Conservation (phyloP, 805 yeast genomes). For the Yarrowia sp. region DNA sequence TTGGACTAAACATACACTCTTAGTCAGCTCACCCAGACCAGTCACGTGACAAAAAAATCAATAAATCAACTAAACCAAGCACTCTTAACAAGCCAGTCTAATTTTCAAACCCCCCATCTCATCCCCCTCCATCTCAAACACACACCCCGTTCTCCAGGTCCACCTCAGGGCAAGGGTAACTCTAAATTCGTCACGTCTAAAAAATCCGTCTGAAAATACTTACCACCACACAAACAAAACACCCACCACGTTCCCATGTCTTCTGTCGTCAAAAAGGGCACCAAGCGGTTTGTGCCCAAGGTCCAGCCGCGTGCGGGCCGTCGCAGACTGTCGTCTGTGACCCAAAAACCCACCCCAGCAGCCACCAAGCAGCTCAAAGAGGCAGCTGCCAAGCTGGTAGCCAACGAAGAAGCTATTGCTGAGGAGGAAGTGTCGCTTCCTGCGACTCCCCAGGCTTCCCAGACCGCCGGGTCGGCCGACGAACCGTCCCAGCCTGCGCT, state of each 20-base stretch:
- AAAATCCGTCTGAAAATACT: not conserved
- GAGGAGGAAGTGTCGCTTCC: conserved; percentile 31
- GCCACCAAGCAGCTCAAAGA: conserved; percentile 24
- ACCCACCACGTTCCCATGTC: conserved; percentile 28
- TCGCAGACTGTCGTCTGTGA: conserved; percentile 19
- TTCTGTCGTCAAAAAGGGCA: conserved; percentile 35
- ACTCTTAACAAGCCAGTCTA: too few species aligned
- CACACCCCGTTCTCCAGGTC: not conserved
- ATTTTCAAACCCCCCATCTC: too few species aligned
- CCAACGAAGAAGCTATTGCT: conserved; percentile 26
- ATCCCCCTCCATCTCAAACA: too few species aligned
- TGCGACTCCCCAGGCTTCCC: conserved; percentile 24
- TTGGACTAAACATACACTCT: too few species aligned
- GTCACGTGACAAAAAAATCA: too few species aligned
- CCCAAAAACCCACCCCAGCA: conserved; percentile 19
- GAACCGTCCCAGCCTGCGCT: conserved; percentile 8
- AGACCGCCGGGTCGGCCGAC: not conserved
- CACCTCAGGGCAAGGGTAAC: conserved; percentile 7
- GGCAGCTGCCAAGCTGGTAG: conserved; percentile 15
- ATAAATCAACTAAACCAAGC: too few species aligned
- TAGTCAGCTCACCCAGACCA: too few species aligned
- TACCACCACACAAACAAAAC: not conserved
- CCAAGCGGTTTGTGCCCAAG: conserved; percentile 33
- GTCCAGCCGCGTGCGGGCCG: conserved; percentile 30
- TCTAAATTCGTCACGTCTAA: conserved; percentile 17